Evolutionary conservation across 306 rosid species (phyloP), one percentile per base, ranked within the genome.

Genomic region (Gillenia trifoliata): DNA sequence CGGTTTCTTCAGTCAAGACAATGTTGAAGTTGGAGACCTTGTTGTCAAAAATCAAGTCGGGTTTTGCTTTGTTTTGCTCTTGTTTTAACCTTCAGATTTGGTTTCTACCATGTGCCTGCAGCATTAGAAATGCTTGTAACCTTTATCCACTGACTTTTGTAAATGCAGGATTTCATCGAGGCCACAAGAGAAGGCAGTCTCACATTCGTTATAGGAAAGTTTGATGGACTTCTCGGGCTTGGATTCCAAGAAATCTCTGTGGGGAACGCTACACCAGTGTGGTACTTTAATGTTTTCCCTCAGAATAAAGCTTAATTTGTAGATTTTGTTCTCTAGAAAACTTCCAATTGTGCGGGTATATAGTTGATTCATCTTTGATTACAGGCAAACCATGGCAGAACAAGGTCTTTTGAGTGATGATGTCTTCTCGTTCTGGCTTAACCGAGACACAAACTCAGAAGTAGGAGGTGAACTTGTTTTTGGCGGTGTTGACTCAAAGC

Each of bases 231-330:
- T 79, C 73, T 92, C 20, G 98, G 98, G 47, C 98, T 92, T 66
- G 98, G 94, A n/a, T 92, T 92, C 82, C 92, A 92, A 82, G 92
- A 89, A 84, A 88, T 92, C 75, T 92, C 98, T 1, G 96, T 89
- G 68, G 88, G 29, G 73, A 82, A 86, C 75, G 88, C 84, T 66
- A 87, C 88, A 70, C 98, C 96, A 55, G 82, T 92, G 52, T 92
- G 96, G 98, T 92, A 88, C 56, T 64, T 52, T 80, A 65, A 57
- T 57, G 66, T 74, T 63, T 52, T 52, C 66, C 61, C 60, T 57
- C n/a, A 26, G 34, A 66, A 63, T 34, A 22, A 36, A 52, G 55
- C 26, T 54, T 63, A 47, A 15, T 71, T 17, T n/a, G n/a, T 65
- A 52, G 38, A 41, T 17, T 1, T 33, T 20, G 5, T 11, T 30